These are phyloP conservation scores for Corymbia citriodora DNA, from an alignment of 441 rosid species.

Conservation along the genomic window DNA sequence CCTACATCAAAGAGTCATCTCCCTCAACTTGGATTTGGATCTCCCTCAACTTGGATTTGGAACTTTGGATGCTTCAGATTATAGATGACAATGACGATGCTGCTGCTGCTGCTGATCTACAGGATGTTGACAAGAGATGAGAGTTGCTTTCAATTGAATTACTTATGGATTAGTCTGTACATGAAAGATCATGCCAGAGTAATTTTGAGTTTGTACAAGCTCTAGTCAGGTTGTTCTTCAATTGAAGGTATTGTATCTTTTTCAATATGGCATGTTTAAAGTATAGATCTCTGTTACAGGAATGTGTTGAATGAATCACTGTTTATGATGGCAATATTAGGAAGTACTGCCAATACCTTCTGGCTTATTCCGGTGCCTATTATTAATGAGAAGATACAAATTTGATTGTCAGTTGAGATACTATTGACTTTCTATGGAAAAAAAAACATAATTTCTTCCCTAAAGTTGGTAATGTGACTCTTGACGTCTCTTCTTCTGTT, in stretches of 20 bases:
- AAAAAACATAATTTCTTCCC: not conserved
- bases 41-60: slow-evolving; percentile 93
- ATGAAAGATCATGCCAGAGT: slow-evolving; percentile 58
- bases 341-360: not conserved
- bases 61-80: slow-evolving; percentile 88
- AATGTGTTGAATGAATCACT: not conserved
- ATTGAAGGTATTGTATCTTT: slow-evolving; percentile 57
- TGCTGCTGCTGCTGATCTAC: slow-evolving; percentile 6
- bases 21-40: slow-evolving; percentile 92
- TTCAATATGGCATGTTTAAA: not conserved
- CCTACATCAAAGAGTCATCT: slow-evolving; percentile 77
- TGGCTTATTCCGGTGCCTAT: not conserved
- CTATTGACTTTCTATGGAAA: not conserved
- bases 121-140: slow-evolving; percentile 56
- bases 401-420: not conserved
- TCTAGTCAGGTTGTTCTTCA: slow-evolving; percentile 54
- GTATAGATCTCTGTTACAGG: not conserved
- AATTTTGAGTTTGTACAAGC: slow-evolving; percentile 93
- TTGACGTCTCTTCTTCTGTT: not conserved
- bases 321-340: not conserved
- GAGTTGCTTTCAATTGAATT: slow-evolving; percentile 57
- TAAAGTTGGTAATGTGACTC: not conserved
- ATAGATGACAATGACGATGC: slow-evolving; percentile 45
- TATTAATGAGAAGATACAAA: not conserved
- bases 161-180: slow-evolving; percentile 72